These are phyloP conservation scores for Epichloe gansuensis DNA, from an alignment of 2,329 filamentous ascomycete species.

Conservation along the genomic window DNA sequence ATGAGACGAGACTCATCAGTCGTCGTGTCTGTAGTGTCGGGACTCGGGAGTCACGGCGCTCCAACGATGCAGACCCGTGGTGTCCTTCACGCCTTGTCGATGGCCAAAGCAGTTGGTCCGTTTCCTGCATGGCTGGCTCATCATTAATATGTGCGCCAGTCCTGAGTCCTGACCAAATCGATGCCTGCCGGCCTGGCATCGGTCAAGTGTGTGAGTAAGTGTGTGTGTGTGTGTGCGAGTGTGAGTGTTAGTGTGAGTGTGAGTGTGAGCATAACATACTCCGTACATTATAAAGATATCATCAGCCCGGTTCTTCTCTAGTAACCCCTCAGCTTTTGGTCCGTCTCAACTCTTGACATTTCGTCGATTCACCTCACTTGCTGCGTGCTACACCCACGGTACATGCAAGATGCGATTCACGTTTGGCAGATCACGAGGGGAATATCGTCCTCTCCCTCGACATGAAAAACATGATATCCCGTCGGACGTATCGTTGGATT, in stretches of 20 bases:
- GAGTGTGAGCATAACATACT: too few relatives aligned
- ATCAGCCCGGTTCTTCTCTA: neutral
- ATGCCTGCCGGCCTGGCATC: neutral
- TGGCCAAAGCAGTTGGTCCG: neutral
- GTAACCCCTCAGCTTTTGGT: too few relatives aligned
- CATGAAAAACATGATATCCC: neutral
- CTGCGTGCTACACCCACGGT: too few relatives aligned
- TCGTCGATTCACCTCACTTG: too few relatives aligned
- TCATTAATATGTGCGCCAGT: neutral
- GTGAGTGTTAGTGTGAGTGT: too few relatives aligned
- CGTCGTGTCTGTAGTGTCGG: too few relatives aligned
- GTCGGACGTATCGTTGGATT: neutral
- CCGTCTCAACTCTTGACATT: too few relatives aligned
- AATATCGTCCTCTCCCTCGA: conserved; percentile 1
- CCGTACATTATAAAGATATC: neutral
- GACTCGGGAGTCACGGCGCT: neutral
- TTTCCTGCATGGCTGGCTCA: neutral
- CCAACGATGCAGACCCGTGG: neutral
- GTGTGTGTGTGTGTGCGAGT: too few relatives aligned
- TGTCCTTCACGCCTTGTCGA: neutral
- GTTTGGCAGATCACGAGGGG: neutral
- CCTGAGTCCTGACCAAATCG: neutral
- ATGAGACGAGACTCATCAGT: too few relatives aligned
- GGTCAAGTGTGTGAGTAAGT: too few relatives aligned
- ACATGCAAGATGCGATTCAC: neutral